phyloP scores from a whole-genome alignment of 495 filamentous ascomycete genomes.

The Extremus antarcticus region DNA sequence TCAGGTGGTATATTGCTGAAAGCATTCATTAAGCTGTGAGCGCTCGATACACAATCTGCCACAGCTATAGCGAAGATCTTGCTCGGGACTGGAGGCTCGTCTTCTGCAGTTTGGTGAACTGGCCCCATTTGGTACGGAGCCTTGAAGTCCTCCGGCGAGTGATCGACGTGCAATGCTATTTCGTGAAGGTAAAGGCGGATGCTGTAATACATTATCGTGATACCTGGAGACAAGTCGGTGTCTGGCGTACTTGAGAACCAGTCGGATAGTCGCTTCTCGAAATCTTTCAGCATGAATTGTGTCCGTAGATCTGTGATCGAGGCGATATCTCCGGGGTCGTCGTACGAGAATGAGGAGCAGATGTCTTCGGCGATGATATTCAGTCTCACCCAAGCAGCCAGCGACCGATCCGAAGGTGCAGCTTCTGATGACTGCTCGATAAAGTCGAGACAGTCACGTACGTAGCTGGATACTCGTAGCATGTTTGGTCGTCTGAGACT shows the following conservation, averaged over 20 bases:
- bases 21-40: slow-evolving; percentile 9
- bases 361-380: slow-evolving; percentile 41
- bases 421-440: slow-evolving; percentile 32
- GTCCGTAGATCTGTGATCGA: slow-evolving; percentile 36
- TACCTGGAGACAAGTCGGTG: slow-evolving; percentile 24
- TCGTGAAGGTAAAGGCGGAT: slow-evolving; percentile 41
- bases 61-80: slow-evolving; percentile 6
- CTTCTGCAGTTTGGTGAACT: slow-evolving; percentile 1
- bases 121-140: slow-evolving; percentile 21
- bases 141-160: slow-evolving; percentile 39
- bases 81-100: slow-evolving; percentile 2
- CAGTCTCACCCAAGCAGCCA: slow-evolving; percentile 39
- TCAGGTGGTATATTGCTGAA: slow-evolving; percentile 11
- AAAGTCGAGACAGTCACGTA: slow-evolving; percentile 36
- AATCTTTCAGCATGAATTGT: slow-evolving; percentile 39
- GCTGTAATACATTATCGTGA: slow-evolving; percentile 39
- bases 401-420: slow-evolving; percentile 28
- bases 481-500: slow-evolving; percentile 41
- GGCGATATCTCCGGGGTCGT: slow-evolving; percentile 36
- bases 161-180: slow-evolving; percentile 40
- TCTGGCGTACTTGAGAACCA: slow-evolving; percentile 25
- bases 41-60: slow-evolving; percentile 8
- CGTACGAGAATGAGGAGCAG: slow-evolving; percentile 38
- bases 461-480: slow-evolving; percentile 40
- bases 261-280: slow-evolving; percentile 36